Evolutionary conservation across 2,329 filamentous ascomycete species (phyloP).

Genomic region (Aspergillus sp.): DNA sequence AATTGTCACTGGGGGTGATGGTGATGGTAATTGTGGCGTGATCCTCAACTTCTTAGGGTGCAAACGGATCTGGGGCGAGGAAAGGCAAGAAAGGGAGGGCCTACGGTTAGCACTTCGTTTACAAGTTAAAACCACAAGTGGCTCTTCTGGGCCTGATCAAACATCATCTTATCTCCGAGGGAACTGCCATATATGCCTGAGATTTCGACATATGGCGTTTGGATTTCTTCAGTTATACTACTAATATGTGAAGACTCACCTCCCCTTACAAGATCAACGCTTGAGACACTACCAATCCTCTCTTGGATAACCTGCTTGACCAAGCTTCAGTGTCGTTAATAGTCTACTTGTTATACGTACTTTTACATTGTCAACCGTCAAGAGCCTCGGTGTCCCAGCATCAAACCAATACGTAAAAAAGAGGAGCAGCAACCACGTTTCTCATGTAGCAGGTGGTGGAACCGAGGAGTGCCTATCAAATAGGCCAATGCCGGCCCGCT

Average conservation of each 20-base stretch:
- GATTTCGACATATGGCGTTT: background rate
- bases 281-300: background rate
- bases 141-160: background rate
- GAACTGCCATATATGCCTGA: background rate
- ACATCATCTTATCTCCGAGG: constrained; percentile 1
- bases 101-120: background rate
- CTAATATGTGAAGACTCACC: background rate
- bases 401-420: background rate
- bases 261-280: background rate
- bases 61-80: no score
- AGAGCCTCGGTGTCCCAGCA: background rate
- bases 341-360: background rate
- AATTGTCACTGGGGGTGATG: no score
- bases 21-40: background rate
- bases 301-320: background rate
- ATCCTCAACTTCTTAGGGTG: background rate
- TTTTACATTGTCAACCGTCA: no score
- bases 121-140: background rate
- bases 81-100: no score
- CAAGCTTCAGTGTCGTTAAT: background rate
- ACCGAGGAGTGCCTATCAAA: constrained; percentile 15
- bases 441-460: constrained; percentile 14
- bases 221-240: background rate
- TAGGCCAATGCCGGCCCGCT: constrained; percentile 19
- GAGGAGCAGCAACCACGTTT: constrained; percentile 10